phyloP scores from a whole-genome alignment of 441 rosid genomes.

The Aquilaria agallochum region DNA sequence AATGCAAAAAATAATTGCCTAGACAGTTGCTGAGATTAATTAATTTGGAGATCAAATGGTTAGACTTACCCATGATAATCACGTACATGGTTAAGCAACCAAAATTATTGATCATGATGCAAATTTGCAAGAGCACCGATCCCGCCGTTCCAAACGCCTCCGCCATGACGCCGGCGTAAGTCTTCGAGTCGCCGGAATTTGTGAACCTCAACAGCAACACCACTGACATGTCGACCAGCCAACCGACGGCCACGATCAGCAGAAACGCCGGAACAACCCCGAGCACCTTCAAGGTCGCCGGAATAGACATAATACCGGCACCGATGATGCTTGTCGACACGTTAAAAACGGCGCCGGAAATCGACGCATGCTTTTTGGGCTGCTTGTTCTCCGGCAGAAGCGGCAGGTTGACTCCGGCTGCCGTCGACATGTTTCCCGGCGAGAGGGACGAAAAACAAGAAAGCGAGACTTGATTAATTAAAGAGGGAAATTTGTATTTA shows the following conservation, averaged over 20 bases:
- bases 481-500: no score
- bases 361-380: conserved; percentile 20
- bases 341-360: conserved; percentile 73
- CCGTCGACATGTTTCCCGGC: conserved; percentile 45
- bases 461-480: no score
- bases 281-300: conserved; percentile 69
- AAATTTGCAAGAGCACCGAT: conserved; percentile 45
- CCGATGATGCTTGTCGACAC: conserved; percentile 75
- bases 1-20: no score
- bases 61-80: conserved; percentile 56
- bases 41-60: no score
- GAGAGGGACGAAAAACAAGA: no score
- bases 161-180: conserved; percentile 74
- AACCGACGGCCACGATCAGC: conserved; percentile 45
- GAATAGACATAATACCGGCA: conserved; percentile 89
- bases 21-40: no score
- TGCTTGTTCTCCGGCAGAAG: conserved; percentile 37
- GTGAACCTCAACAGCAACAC: conserved; percentile 65
- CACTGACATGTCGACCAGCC: conserved; percentile 60
- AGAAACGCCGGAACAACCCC: conserved; percentile 63
- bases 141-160: conserved; percentile 68
- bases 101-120: conserved; percentile 56
- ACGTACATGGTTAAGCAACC: conserved; percentile 66
- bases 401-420: conserved; percentile 27
- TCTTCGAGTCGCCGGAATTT: conserved; percentile 40